Evolutionary conservation across 2,329 filamentous ascomycete species (phyloP).

Genomic region (Apiospora kogelbergensis): DNA sequence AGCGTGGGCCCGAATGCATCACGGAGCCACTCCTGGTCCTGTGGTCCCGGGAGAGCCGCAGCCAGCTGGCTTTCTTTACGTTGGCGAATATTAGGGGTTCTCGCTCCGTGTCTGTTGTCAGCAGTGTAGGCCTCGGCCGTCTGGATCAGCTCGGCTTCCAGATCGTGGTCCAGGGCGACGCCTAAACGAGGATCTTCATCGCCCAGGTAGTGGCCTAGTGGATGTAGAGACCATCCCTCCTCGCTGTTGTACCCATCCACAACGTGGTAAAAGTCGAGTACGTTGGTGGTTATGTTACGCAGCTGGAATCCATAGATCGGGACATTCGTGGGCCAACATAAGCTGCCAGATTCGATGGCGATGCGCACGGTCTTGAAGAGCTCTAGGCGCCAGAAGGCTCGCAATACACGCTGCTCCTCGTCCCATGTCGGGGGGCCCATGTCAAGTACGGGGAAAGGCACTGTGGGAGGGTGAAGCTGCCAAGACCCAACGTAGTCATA

Average conservation of each 20-base stretch:
- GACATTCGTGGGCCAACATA: not conserved
- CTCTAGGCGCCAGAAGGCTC: constrained; percentile 10
- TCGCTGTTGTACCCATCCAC: no score
- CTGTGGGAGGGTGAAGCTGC: not conserved
- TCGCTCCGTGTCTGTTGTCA: not conserved
- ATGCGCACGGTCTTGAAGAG: not conserved
- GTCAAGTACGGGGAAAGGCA: not conserved
- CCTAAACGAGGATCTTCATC: not conserved
- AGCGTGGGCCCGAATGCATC: not conserved
- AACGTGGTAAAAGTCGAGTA: not conserved
- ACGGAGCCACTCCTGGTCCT: not conserved
- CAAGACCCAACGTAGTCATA: not conserved
- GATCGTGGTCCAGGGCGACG: not conserved
- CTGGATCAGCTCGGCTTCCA: not conserved
- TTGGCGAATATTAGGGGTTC: no score
- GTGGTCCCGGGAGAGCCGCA: no score
- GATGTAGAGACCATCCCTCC: not conserved
- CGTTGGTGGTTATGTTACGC: not conserved
- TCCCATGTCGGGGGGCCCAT: constrained; percentile 6
- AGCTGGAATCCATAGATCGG: not conserved
- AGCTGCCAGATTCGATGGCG: not conserved
- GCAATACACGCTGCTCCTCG: constrained; percentile 7
- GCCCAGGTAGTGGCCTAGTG: not conserved
- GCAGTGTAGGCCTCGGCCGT: not conserved
- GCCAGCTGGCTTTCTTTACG: not conserved